Conservation (phyloP, 2,329 filamentous ascomycete species). For the Arthrinium phaeospermum region DNA sequence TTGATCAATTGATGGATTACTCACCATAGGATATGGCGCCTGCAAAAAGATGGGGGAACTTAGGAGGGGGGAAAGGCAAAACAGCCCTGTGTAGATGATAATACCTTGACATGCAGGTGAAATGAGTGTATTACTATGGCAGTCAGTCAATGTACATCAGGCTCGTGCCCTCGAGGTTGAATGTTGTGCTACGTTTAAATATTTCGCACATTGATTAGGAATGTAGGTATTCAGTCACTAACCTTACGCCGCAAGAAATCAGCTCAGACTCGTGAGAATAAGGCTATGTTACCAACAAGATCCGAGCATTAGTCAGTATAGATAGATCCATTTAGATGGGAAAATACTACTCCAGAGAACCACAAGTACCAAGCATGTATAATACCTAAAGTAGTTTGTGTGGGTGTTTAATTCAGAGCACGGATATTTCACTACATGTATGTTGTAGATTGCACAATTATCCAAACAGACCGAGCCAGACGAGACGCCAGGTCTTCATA, state of each 20-base stretch:
- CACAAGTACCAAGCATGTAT: too few relatives aligned
- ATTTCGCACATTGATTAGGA: background rate
- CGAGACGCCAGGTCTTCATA: background rate
- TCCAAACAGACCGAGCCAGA: too few relatives aligned
- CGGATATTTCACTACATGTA: too few relatives aligned
- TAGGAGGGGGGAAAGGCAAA: background rate
- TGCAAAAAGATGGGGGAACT: background rate
- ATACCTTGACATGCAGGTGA: background rate
- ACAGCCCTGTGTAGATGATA: background rate
- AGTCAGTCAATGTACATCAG: background rate
- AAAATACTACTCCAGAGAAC: too few relatives aligned
- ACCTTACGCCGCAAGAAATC: background rate
- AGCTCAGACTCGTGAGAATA: too few relatives aligned
- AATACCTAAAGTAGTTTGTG: too few relatives aligned
- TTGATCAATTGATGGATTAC: background rate
- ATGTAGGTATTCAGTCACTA: background rate
- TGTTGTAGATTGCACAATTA: background rate
- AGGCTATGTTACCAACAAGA: too few relatives aligned
- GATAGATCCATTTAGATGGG: too few relatives aligned
- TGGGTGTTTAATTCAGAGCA: too few relatives aligned
- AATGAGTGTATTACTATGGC: background rate
- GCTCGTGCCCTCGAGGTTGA: background rate
- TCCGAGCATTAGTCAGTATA: too few relatives aligned
- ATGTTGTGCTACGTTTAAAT: background rate
- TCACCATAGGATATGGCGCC: background rate